Conservation (phyloP, 768 basidiomycete genomes). For the Mycena alexandri region DNA sequence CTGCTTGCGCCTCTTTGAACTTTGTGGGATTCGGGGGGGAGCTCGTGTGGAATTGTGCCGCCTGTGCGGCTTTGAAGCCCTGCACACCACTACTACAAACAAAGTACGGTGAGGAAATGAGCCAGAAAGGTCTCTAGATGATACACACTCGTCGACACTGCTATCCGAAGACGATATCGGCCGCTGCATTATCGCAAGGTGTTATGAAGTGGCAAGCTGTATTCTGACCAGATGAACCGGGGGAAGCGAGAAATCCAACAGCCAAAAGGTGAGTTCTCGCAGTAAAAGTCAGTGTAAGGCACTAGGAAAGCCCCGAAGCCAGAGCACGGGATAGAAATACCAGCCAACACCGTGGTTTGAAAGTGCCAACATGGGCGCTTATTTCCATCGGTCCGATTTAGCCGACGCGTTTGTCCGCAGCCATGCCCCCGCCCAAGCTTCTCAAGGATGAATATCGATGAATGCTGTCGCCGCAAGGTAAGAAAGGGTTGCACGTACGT, state of each 20-base stretch:
- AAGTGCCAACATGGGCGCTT: slow-evolving; percentile 21
- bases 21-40: neutral
- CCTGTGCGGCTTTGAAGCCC: slow-evolving; percentile 25
- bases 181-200: neutral
- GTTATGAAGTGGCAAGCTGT: neutral
- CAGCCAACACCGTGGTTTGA: slow-evolving; percentile 11
- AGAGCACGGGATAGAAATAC: neutral
- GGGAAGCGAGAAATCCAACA: neutral
- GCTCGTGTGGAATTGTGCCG: slow-evolving; percentile 14
- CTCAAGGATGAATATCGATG: too few relatives aligned
- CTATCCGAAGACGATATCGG: slow-evolving; percentile 30
- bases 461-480: too few relatives aligned
- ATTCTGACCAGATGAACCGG: neutral
- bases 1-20: slow-evolving; percentile 30
- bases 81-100: slow-evolving; percentile 10
- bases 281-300: neutral
- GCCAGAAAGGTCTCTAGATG: neutral
- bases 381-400: neutral
- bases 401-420: too few relatives aligned
- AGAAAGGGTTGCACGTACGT: too few relatives aligned
- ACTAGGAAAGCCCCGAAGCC: neutral
- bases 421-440: too few relatives aligned
- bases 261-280: neutral
- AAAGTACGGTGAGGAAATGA: neutral
- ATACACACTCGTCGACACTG: slow-evolving; percentile 34